phyloP scores from a whole-genome alignment of 169 alveolate species.

The Plasmodium inui region DNA sequence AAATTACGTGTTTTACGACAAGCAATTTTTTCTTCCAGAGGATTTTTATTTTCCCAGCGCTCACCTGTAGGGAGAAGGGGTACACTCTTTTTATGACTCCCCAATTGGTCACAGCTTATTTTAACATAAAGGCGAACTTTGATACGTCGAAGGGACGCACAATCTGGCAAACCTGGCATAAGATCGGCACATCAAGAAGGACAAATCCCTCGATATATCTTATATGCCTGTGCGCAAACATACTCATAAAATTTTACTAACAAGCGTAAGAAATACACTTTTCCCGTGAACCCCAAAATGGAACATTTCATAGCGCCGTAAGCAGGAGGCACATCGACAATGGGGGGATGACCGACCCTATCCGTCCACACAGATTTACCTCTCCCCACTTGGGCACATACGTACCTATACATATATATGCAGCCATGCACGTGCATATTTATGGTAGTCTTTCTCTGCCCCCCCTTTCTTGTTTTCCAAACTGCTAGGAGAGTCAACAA shows the following conservation, averaged over 20 bases:
- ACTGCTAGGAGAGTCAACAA: slow-evolving; percentile 63
- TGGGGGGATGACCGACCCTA: neutral
- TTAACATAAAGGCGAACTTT: neutral
- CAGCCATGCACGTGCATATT: neutral
- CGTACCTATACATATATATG: neutral
- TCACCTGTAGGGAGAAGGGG: neutral
- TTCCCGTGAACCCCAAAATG: slow-evolving; percentile 15
- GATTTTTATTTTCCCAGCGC: neutral
- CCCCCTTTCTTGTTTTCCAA: neutral
- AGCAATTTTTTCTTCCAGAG: neutral
- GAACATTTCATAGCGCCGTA: slow-evolving; percentile 75
- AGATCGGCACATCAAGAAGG: neutral
- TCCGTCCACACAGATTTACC: neutral
- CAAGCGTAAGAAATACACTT: neutral
- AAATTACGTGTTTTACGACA: slow-evolving; percentile 7
- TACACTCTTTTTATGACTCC: neutral
- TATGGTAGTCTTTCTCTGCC: neutral
- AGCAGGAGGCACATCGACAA: slow-evolving; percentile 4
- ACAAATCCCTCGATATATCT: neutral
- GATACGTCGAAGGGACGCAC: neutral
- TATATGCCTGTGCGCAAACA: neutral
- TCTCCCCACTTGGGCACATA: neutral
- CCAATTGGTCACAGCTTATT: neutral
- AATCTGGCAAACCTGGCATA: neutral
- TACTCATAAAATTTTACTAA: neutral